A percentile compares a stretch with the other conserved stretches of the same genome.
These are phyloP conservation scores for Plenodomus biglobosus DNA, from an alignment of 2,329 filamentous ascomycete genomes.

Conservation along the genomic window DNA sequence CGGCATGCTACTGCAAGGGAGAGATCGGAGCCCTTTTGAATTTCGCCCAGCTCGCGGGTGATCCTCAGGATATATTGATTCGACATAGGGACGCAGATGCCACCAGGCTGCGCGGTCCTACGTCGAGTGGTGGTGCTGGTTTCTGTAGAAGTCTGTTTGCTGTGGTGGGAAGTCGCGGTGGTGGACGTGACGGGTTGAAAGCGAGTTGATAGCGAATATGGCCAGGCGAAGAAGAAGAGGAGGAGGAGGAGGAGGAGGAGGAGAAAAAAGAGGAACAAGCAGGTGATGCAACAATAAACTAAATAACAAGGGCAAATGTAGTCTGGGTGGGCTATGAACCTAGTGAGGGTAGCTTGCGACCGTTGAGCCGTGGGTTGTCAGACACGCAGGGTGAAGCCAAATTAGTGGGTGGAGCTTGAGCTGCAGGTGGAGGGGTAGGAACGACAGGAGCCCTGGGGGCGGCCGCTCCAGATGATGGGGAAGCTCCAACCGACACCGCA, in stretches of 20 bases:
- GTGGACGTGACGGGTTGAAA: background rate
- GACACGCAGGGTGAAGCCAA: background rate
- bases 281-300: too few species aligned
- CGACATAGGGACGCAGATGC: constrained; percentile 56
- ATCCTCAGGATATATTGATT: constrained; percentile 89
- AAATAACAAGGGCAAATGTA: too few species aligned
- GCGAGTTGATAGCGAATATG: too few species aligned
- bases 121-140: background rate
- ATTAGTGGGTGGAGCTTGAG: constrained; percentile 4
- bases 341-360: constrained; percentile 5
- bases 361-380: constrained; percentile 3
- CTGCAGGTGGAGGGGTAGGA: constrained; percentile 10
- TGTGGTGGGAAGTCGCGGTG: background rate
- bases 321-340: too few species aligned
- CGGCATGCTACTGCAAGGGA: constrained; percentile 86
- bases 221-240: too few species aligned
- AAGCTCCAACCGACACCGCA: background rate
- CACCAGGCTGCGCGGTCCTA: constrained; percentile 3
- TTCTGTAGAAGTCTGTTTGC: constrained; percentile 3
- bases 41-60: constrained; percentile 81
- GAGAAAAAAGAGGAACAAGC: too few species aligned
- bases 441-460: constrained; percentile 15
- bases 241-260: too few species aligned
- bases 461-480: constrained; percentile 2
- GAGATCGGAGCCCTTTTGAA: constrained; percentile 80